phyloP scores from a whole-genome alignment of 306 rosid genomes.

The Cucumis hystrix region DNA sequence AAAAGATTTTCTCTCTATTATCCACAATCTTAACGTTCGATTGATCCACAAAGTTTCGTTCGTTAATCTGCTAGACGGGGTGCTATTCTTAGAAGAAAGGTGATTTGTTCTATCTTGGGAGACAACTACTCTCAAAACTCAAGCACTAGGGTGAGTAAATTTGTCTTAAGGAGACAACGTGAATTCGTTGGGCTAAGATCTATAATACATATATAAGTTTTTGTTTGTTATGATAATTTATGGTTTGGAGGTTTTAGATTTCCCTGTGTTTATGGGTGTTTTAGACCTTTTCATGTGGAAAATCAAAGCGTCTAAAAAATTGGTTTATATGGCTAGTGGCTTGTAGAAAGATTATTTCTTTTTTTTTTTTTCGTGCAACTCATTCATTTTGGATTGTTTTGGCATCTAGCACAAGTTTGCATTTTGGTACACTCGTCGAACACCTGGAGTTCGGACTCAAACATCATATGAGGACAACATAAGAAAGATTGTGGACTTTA shows the following conservation, averaged over 20 bases:
- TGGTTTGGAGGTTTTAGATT: background rate
- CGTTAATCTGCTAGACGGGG: too few species aligned
- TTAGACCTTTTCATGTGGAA: background rate
- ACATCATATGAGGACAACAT: conserved; percentile 83
- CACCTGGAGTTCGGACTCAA: conserved; percentile 71
- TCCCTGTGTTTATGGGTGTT: background rate
- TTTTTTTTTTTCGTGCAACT: background rate
- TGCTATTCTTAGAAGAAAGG: too few species aligned
- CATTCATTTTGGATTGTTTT: conserved; percentile 8
- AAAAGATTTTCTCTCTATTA: too few species aligned
- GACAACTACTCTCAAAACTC: too few species aligned
- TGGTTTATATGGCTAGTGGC: background rate
- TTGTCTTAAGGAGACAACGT: too few species aligned
- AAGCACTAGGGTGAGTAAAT: too few species aligned
- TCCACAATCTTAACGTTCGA: too few species aligned
- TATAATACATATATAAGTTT: too few species aligned
- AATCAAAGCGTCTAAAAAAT: background rate
- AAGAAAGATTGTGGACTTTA: conserved; percentile 78
- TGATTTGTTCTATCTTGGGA: too few species aligned
- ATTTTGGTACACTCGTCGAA: conserved; percentile 92
- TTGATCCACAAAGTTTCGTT: too few species aligned
- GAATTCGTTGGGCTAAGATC: too few species aligned
- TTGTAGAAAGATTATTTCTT: background rate
- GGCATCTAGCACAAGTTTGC: conserved; percentile 54
- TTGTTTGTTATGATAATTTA: background rate